Base-by-base conservation (phyloP, 148 eudicot species). In the Rhododendron ovatum region DNA sequence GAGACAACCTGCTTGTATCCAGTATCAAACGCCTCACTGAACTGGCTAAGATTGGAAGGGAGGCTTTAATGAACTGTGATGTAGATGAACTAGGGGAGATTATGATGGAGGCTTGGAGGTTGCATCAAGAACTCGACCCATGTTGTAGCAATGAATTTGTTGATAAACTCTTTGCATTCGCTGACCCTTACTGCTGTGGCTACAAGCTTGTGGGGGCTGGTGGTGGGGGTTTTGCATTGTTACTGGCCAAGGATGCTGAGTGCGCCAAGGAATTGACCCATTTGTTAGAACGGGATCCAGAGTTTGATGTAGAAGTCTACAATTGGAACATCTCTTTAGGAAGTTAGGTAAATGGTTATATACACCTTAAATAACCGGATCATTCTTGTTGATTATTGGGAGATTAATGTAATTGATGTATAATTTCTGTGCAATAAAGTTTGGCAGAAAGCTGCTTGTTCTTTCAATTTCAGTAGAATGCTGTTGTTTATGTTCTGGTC, bases 131-230 rank as follows among this genome's bases (percentile, higher is more conserved):
- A 87, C 95, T 98, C 4, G 99, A 98, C 89, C 99, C 99, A 26
- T 92, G 69, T 69, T 98, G 99, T 86, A 98, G 99, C 88, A 95
- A 98, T 53, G 93, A 93, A 86, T 90, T 89, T 77, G 98, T 98
- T 17, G 99, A 97, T 85, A 90, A 86, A 78, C 91, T 97, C 13
- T 97, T 97, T 83, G 92, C 95, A 55, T 90, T 93, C 83, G 89
- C 92, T 12, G 92, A 94, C 28, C 93, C 88, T 11, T 94, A 90
- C 86, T 98, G 99, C 78, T 90, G 91, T 30, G 99, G 99, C 22
- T 94, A 92, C 93, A 98, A 98, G 90, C 99, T 98, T 26, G 98
- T 98, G 79, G 99, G 99, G 80, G 99, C 99, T 85, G 99, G 99
- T 35, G 98, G 98, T 76, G 99, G 99, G 0, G 99, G 99, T 33